Conservation (phyloP, 2,329 filamentous ascomycete species). For the Plectosphaerella sp. region DNA sequence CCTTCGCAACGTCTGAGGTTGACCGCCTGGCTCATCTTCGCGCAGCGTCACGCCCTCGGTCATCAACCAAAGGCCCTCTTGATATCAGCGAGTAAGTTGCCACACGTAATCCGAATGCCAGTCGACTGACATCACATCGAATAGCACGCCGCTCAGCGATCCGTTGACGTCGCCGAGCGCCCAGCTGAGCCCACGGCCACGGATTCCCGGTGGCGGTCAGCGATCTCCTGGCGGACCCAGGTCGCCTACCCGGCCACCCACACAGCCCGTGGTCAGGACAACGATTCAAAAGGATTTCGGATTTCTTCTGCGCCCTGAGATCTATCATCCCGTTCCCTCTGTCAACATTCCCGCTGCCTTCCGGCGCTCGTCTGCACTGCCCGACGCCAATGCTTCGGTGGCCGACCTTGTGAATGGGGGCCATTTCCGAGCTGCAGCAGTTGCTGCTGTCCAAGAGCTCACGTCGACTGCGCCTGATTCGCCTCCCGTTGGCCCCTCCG, state of each 20-base stretch:
- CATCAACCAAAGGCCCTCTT: constrained; percentile 73
- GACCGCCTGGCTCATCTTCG: too few relatives aligned
- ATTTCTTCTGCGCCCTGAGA: constrained; percentile 72
- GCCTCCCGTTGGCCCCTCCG: constrained; percentile 39
- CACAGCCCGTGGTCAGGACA: constrained; percentile 22
- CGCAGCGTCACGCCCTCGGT: constrained; percentile 55
- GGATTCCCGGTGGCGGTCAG: constrained; percentile 12
- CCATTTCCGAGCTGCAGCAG: constrained; percentile 77
- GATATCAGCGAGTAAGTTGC: constrained; percentile 67
- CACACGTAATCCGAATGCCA: too few relatives aligned
- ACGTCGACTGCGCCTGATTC: constrained; percentile 40
- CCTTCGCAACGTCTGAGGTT: too few relatives aligned
- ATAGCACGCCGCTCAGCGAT: constrained; percentile 12
- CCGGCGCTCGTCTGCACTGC: constrained; percentile 61
- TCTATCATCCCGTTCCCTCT: constrained; percentile 76
- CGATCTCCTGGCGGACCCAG: constrained; percentile 13
- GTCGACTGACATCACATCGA: constrained; percentile 13
- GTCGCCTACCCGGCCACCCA: constrained; percentile 24
- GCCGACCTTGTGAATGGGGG: constrained; percentile 63
- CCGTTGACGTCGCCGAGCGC: constrained; percentile 9
- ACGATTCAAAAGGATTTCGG: constrained; percentile 66
- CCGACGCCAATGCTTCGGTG: constrained; percentile 60
- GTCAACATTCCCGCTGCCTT: constrained; percentile 61
- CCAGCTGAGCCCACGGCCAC: constrained; percentile 11
- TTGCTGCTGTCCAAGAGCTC: constrained; percentile 59